Evolutionary conservation across 2,329 filamentous ascomycete species (phyloP), one percentile per base, ranked within the genome.

Genomic region (Calonectria fujianensis): DNA sequence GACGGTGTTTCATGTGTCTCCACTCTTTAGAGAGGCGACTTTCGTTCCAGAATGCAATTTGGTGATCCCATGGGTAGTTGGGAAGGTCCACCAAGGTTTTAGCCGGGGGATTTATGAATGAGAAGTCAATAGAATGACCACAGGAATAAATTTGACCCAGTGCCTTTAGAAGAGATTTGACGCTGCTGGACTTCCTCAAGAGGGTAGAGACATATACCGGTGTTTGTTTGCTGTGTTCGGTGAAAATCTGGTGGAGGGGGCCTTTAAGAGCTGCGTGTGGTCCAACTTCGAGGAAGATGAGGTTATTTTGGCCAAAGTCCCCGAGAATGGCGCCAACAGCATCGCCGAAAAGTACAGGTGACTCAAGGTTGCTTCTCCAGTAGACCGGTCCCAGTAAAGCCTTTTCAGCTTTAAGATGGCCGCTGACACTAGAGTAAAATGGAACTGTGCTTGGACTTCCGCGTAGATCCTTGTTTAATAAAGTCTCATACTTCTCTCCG

Each of bases 61-160:
- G 74, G 54, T 87, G 84, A 32, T 85, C 82, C 85, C 85, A 88
- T 1, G 81, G 79, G 59, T 88, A 87, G 0, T 79, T 76, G 0
- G 86, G 86, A n/a, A 88, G 78, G 51, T 80, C 82, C 2, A 73
- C 66, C 13, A 76, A 13, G 7, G 13, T 78, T 24, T 57, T 64
- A 61, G 52, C 75, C n/a, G 29, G 29, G 24, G 51, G 27, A 24
- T 50, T 37, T 3, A 37, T 74, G 7, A 75, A 59, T 4, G 72
- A 41, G 0, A 75, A 69, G 48, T 77, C 41, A 16, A 68, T 41
- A 6, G 48, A 13, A 7, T 14, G 16, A 10, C 27, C 35, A 32
- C 7, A n/a, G 24, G 11, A 9, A 8, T 37, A 69, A n/a, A 70
- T 45, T 14, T 50, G 27, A 2, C 68, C 68, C 10, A 70, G 20